Percentiles rank a stretch among this genome's conserved stretches.
Evolutionary conservation across 129 eudicot species (phyloP).

Genomic region (Lonicera japonica): DNA sequence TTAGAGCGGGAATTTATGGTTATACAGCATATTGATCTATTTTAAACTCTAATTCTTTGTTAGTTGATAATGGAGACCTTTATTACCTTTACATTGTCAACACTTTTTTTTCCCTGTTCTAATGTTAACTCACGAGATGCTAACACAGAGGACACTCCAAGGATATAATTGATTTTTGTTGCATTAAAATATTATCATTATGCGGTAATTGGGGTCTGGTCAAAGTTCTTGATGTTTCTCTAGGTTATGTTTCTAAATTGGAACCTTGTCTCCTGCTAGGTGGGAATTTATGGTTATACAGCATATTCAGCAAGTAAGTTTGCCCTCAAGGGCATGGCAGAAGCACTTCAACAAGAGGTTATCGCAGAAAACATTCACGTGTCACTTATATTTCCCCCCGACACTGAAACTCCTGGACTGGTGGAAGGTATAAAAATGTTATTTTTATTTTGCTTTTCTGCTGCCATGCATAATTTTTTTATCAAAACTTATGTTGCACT

Average conservation of each 20-base stretch:
- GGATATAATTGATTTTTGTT: too few species aligned
- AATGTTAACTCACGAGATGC: too few species aligned
- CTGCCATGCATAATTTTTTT: not conserved
- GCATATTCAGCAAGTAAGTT: slow-evolving; percentile 97
- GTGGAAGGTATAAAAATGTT: slow-evolving; percentile 46
- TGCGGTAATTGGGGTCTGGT: too few species aligned
- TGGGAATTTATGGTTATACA: slow-evolving; percentile 89
- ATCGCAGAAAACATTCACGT: slow-evolving; percentile 74
- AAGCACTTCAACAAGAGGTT: slow-evolving; percentile 86
- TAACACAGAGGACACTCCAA: too few species aligned
- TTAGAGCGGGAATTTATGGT: too few species aligned
- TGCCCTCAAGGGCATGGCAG: slow-evolving; percentile 89
- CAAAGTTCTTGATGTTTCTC: not conserved
- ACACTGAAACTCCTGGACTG: slow-evolving; percentile 92
- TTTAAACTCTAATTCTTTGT: too few species aligned
- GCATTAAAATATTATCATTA: too few species aligned
- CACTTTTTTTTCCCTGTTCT: too few species aligned
- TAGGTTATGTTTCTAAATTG: not conserved
- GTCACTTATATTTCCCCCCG: slow-evolving; percentile 87
- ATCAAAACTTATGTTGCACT: not conserved
- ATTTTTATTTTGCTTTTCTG: too few species aligned
- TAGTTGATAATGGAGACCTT: too few species aligned
- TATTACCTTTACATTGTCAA: too few species aligned
- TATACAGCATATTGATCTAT: too few species aligned
- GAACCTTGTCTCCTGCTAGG: slow-evolving; percentile 27